Evolutionary conservation across 805 yeast species (phyloP), one percentile per base, ranked within the genome.

Genomic region (Zygoascus tannicola): DNA sequence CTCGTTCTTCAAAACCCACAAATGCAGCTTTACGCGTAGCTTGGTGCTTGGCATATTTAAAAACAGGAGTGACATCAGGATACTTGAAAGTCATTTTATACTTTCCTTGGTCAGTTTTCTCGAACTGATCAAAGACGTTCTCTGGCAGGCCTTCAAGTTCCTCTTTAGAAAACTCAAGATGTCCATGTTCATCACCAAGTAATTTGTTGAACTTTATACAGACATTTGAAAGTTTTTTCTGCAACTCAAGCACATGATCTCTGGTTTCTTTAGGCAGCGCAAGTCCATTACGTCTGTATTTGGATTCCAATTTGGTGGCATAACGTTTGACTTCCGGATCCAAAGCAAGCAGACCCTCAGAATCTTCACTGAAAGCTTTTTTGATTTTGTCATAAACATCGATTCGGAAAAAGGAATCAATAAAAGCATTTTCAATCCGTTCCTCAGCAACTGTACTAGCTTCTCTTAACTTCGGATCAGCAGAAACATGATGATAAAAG

Each of bases 21-120:
- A 70, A 80, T 1, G 86, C 85, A 10, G 61, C 56, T 56, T 75
- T 78, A 64, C 95, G 75, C 2, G 92, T 82, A 18, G 72, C 73
- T 35, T 78, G 71, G 50, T 64, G 64, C 44, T 70, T 68, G 35
- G 94, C 88, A 59, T 78, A 78, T 58, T 82, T 81, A 60, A 83
- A 62, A n/a, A 81, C 81, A 1, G 94, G 94, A 49, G 80, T 66
- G 39, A 81, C 61, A 57, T 85, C 94, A 1, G 94, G 92, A 55
- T 81, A 82, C 60, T 85, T 84, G 67, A 75, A 83, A 2, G 92
- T 81, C 69, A 85, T 81, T 56, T 80, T 80, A 51, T 60, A 67
- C 51, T 60, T 64, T 15, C 61, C 63, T 15, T 64, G 69, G 19
- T 67, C 75, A 18, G 66, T 71, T 30, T 65, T 64, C 20, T 67